Evolutionary conservation across 2,329 filamentous ascomycete species (phyloP).

Genomic region (Aspergillus niger): DNA sequence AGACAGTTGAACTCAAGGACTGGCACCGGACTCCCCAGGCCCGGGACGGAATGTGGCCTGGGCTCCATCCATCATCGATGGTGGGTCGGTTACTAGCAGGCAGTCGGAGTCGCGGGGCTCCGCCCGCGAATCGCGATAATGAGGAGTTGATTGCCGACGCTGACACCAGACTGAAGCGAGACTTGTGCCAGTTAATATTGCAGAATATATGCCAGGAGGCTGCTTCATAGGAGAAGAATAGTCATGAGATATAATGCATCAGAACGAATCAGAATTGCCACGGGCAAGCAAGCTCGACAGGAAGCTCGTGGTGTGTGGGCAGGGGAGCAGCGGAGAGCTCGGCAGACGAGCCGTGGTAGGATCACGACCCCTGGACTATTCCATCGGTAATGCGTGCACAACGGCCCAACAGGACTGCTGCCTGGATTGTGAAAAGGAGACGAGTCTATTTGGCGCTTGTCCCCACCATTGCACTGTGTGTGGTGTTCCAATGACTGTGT

Average conservation of each 20-base stretch:
- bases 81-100: neutral
- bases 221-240: neutral
- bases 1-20: neutral
- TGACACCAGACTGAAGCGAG: neutral
- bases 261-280: too few relatives aligned
- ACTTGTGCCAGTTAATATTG: too few relatives aligned
- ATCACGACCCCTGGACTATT: constrained; percentile 16
- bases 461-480: neutral
- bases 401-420: neutral
- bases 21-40: neutral
- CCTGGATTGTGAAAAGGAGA: neutral
- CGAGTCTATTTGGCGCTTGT: too few relatives aligned
- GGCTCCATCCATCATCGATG: constrained; percentile 1
- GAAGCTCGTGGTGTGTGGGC: neutral
- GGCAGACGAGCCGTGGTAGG: constrained; percentile 24
- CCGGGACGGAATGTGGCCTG: neutral
- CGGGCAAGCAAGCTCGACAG: too few relatives aligned
- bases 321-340: constrained; percentile 23
- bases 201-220: too few relatives aligned
- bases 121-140: constrained; percentile 4
- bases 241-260: neutral
- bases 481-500: neutral
- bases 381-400: constrained; percentile 2
- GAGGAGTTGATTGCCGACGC: neutral
- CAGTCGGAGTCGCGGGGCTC: constrained; percentile 5